phyloP scores from a whole-genome alignment of 495 filamentous ascomycete genomes.

The Penicillium riverlandense region DNA sequence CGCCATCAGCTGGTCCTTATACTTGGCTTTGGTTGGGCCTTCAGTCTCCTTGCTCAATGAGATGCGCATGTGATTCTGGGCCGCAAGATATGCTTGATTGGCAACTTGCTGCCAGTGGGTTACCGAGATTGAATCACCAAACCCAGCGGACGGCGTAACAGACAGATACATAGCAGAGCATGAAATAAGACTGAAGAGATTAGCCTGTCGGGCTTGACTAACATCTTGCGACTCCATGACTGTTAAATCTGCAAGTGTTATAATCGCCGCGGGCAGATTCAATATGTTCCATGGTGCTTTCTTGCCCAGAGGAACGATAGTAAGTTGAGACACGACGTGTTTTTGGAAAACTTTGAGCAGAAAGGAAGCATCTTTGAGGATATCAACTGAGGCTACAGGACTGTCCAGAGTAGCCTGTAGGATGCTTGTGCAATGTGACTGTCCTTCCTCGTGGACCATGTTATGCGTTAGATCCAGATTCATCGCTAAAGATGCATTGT shows the following conservation, averaged over 20 bases:
- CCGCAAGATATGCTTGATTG: slow-evolving; percentile 7
- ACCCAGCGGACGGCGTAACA: slow-evolving; percentile 1
- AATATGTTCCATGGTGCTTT: slow-evolving; percentile 17
- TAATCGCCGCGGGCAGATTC: slow-evolving; percentile 15
- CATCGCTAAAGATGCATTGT: too few relatives aligned
- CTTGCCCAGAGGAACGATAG: slow-evolving; percentile 13
- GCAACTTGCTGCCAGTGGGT: background rate
- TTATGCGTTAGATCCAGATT: too few relatives aligned
- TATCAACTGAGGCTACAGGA: background rate
- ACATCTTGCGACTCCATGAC: slow-evolving; percentile 14
- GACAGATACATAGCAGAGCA: slow-evolving; percentile 15
- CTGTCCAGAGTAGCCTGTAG: too few relatives aligned
- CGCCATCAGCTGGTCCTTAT: slow-evolving; percentile 28
- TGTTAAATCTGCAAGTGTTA: slow-evolving; percentile 17
- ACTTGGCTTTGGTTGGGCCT: slow-evolving; percentile 18
- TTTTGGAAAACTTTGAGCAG: slow-evolving; percentile 19
- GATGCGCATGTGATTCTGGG: slow-evolving; percentile 12
- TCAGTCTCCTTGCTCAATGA: slow-evolving; percentile 13
- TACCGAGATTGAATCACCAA: background rate
- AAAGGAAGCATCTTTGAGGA: slow-evolving; percentile 13
- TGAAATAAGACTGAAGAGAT: slow-evolving; percentile 14
- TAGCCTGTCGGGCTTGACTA: slow-evolving; percentile 17
- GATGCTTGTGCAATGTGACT: too few relatives aligned
- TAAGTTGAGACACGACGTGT: slow-evolving; percentile 13
- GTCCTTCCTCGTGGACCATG: too few relatives aligned